Base-by-base conservation (phyloP, 306 rosid species). In the Ceratonia siliqua region DNA sequence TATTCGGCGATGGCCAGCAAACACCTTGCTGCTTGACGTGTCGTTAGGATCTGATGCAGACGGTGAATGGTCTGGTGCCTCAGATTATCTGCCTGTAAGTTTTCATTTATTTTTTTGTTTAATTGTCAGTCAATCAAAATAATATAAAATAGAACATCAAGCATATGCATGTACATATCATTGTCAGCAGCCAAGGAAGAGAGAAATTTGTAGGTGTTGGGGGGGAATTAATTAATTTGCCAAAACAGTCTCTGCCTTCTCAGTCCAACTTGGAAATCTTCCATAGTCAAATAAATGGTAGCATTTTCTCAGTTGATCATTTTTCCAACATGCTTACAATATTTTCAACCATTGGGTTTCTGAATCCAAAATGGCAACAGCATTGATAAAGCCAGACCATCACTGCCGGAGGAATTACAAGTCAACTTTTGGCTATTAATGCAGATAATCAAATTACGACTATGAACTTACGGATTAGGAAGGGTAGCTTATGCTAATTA, bases 11-110 rank as follows among this genome's bases (percentile, higher is more conserved):
- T 89, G 1, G 94, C 94, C 79, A 95, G 72, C 76, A 95, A 80
- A 85, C 99, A 92, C 87, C 96, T 82, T 0, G 99, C 99, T 7
- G 96, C 87, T 78, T 95, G 99, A 27, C 97, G 94, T 0, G 88
- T 87, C 11, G 99, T 95, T 78, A 92, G 79, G 65, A 95, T 36
- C 50, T 91, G 95, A 5, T 85, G 76, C 81, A 95, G 73, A 33
- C 98, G 86, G 35, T 89, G 97, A 35, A 92, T 24, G 1, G 94
- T 90, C 67, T 95, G 98, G 27, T 87, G 93, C 77, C 99, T 58
- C 66, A 92, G 76, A 72, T 64, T 82, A 75, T 95, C 99, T 3
- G 94, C 99, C 99, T 95, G 95, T 67, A 86, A 64, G 74, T 73
- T 56, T 42, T 38, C 38, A 45, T 45, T 0, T 2, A 27, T 1